Evolutionary conservation across 257 asterid species (phyloP), one percentile per base, ranked within the genome.

Genomic region (Solanum commersonii): DNA sequence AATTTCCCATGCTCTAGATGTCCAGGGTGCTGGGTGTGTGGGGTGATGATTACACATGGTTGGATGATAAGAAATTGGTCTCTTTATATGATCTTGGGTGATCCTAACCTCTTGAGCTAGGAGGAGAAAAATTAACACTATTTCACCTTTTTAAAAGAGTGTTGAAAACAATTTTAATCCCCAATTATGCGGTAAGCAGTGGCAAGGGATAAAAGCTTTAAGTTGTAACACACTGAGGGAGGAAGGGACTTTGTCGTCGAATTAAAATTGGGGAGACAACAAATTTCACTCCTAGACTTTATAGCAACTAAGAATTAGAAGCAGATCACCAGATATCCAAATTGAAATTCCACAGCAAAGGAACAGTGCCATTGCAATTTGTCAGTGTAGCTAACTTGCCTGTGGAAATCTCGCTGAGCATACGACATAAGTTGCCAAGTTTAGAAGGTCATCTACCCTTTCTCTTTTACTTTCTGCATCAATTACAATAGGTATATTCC

Each of bases 391-490:
- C 78, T 23, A 88, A 87, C 96, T 60, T 94, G 93, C 99, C 99
- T 97, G 98, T 86, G 99, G 99, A 92, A 96, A 97, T 90, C 90
- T 93, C 56, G 94, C 94, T 14, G 99, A 94, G 94, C 99, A 97
- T 86, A 97, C 90, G 70, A 85, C 94, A 88, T 96, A 97, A 89
- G 90, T 93, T 46, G 98, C 92, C 79, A 93, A 90, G 81, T 89
- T 92, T 93, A 97, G 87, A 87, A 97, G 99, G 87, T 94, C 94
- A 91, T 97, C 98, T 89, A 94, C 85, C 71, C 99, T 98, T 79
- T 96, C 99, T 91, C 99, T 91, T 90, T 92, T 93, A 92, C 92
- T 94, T 93, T 97, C 99, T 63, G 98, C 98, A 87, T 97, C 99
- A 88, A 95, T 85, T 89, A 97, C 91, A 89, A 97, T 95, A 29